Percentiles rank a stretch among this genome's conserved stretches.
Evolutionary conservation across 202 grass and related monocot genomes (phyloP).

Genomic region (Sporobolus alterniflorus): DNA sequence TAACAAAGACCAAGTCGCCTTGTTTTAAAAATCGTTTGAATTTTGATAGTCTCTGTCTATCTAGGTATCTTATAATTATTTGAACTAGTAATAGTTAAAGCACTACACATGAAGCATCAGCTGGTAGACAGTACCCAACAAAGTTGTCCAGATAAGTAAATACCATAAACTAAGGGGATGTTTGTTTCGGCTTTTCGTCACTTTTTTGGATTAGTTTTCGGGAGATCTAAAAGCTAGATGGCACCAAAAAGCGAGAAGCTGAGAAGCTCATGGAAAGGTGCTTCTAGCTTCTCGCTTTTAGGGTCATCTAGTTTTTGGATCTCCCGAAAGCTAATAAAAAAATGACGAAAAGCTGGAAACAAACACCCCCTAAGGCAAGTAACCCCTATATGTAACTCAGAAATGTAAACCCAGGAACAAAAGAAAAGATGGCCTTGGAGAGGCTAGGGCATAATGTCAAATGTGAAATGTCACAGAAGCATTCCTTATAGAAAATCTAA

Average conservation of each 20-base stretch:
- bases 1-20: neutral
- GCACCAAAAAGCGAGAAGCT: too few species aligned
- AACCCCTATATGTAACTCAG: neutral
- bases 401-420: neutral
- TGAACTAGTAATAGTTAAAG: neutral
- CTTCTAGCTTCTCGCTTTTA: too few species aligned
- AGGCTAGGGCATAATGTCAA: neutral
- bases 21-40: neutral
- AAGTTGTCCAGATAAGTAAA: neutral
- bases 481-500: conserved; percentile 5
- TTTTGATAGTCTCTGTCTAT: neutral
- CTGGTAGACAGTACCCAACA: neutral
- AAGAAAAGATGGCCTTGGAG: neutral
- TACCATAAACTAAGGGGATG: too few species aligned
- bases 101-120: neutral
- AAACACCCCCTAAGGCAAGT: too few species aligned
- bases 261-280: too few species aligned
- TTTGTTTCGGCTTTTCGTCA: too few species aligned
- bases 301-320: too few species aligned
- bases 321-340: too few species aligned
- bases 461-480: neutral
- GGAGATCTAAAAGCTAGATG: too few species aligned
- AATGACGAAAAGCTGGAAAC: too few species aligned
- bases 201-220: too few species aligned
- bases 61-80: neutral